A percentile compares a stretch with the other conserved stretches of the same genome.
phyloP scores from a whole-genome alignment of 768 basidiomycete species.

The Boletus huronensis region DNA sequence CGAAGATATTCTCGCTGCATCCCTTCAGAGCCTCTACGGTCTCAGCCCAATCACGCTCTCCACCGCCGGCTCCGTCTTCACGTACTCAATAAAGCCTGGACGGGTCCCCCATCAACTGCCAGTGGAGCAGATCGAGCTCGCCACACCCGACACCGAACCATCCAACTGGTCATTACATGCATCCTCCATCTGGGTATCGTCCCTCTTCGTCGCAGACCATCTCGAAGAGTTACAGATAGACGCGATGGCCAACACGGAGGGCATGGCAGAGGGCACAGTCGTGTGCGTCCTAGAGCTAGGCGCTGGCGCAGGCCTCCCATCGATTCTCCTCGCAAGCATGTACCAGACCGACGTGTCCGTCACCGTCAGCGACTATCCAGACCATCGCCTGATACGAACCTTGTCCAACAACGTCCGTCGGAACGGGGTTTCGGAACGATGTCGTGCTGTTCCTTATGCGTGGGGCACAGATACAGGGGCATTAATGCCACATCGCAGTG shows the following conservation, averaged over 20 bases:
- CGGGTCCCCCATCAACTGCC: constrained; percentile 12
- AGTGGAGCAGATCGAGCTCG: constrained; percentile 38
- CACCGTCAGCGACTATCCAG: constrained; percentile 69
- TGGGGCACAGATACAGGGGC: constrained; percentile 56
- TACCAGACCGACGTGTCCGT: constrained; percentile 39
- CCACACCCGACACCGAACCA: constrained; percentile 61
- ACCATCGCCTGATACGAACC: constrained; percentile 54
- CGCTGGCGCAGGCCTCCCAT: constrained; percentile 70
- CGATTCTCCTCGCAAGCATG: constrained; percentile 59
- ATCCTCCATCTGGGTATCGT: constrained; percentile 70
- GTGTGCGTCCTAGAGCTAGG: constrained; percentile 65
- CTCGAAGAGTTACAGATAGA: constrained; percentile 45
- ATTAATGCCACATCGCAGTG: constrained; percentile 1
- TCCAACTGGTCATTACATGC: constrained; percentile 77
- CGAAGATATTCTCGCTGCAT: constrained; percentile 67
- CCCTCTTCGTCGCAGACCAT: constrained; percentile 65
- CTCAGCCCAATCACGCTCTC: constrained; percentile 59
- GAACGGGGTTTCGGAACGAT: constrained; percentile 48
- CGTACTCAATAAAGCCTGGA: constrained; percentile 35
- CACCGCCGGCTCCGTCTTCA: constrained; percentile 51
- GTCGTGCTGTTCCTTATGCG: constrained; percentile 53
- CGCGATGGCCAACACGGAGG: constrained; percentile 9
- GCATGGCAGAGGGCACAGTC: constrained; percentile 4
- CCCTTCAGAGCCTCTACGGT: constrained; percentile 60
- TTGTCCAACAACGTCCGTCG: constrained; percentile 52